These are phyloP conservation scores for Blastobotrys americana DNA, from an alignment of 805 yeast genomes.

Conservation along the genomic window DNA sequence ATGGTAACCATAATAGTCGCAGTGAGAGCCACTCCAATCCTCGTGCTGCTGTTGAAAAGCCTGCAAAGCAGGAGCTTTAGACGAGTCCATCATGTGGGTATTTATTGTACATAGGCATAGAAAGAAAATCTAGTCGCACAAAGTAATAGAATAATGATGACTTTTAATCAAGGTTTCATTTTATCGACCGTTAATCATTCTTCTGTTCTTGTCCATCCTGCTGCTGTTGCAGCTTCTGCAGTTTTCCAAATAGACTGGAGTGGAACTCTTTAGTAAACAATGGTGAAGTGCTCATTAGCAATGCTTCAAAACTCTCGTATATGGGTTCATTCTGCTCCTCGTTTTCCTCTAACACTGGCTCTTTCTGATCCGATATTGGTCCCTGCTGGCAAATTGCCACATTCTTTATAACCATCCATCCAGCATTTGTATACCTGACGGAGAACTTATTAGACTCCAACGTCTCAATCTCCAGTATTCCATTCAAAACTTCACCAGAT, in stretches of 20 bases:
- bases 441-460: slow-evolving; percentile 12
- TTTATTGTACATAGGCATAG: too few species aligned
- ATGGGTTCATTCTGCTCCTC: slow-evolving; percentile 3
- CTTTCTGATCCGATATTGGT: too few species aligned
- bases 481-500: neutral
- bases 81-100: too few species aligned
- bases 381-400: slow-evolving; percentile 2
- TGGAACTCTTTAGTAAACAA: slow-evolving; percentile 20
- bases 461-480: slow-evolving; percentile 12
- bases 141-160: too few species aligned
- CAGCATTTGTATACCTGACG: slow-evolving; percentile 9
- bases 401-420: slow-evolving; percentile 19
- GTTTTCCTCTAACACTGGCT: too few species aligned
- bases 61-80: too few species aligned
- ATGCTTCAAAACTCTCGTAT: slow-evolving; percentile 29
- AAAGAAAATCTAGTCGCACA: too few species aligned
- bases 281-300: slow-evolving; percentile 25
- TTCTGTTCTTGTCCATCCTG: neutral
- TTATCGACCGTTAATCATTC: too few species aligned
- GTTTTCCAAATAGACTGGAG: slow-evolving; percentile 9
- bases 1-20: neutral
- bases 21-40: too few species aligned
- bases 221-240: neutral
- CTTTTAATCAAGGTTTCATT: too few species aligned
- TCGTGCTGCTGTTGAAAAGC: too few species aligned